Evolutionary conservation across 75 land plant genomes (phyloP).

Genomic region (Sequoiadendron giganteum): DNA sequence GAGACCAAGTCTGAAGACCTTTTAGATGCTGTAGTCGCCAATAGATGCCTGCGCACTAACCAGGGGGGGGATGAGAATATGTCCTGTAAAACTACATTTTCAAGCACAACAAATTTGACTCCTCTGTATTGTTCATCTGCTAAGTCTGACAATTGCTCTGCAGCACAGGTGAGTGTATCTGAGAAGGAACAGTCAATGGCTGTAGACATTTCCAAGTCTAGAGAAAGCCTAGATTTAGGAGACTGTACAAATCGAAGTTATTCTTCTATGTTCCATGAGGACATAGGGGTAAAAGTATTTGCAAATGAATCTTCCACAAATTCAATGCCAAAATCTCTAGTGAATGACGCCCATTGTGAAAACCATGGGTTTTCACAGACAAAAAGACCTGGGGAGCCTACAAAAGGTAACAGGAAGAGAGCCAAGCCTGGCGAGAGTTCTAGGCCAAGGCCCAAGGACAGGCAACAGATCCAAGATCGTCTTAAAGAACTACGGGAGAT

Average conservation of each 20-base stretch:
- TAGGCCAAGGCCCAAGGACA: constrained; percentile 78
- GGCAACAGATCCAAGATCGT: constrained; percentile 80
- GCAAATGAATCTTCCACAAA: constrained; percentile 6
- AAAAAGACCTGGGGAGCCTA: constrained; percentile 20
- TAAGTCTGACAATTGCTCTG: constrained; percentile 14
- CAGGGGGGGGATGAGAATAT: constrained; percentile 34
- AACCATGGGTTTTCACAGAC: neutral
- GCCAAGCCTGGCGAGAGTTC: constrained; percentile 62
- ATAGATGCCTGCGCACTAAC: constrained; percentile 14
- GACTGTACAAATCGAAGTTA: constrained; percentile 15
- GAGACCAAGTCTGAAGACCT: constrained; percentile 39
- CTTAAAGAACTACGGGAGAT: constrained; percentile 70
- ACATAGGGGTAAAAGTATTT: neutral
- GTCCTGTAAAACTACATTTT: constrained; percentile 42
- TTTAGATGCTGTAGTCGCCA: constrained; percentile 75
- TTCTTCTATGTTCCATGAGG: constrained; percentile 2
- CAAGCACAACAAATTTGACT: constrained; percentile 23
- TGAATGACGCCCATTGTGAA: neutral
- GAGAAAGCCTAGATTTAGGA: constrained; percentile 9
- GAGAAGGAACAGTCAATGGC: constrained; percentile 18
- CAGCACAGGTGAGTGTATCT: constrained; percentile 4
- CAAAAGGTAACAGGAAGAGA: constrained; percentile 47
- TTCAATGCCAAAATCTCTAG: neutral
- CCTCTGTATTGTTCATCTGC: constrained; percentile 20
- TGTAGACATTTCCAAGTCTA: constrained; percentile 10